A percentile compares a stretch with the other conserved stretches of the same genome.
Conservation (phyloP, 176 grass and related monocot species). For the Rhynchospora tenuis region DNA sequence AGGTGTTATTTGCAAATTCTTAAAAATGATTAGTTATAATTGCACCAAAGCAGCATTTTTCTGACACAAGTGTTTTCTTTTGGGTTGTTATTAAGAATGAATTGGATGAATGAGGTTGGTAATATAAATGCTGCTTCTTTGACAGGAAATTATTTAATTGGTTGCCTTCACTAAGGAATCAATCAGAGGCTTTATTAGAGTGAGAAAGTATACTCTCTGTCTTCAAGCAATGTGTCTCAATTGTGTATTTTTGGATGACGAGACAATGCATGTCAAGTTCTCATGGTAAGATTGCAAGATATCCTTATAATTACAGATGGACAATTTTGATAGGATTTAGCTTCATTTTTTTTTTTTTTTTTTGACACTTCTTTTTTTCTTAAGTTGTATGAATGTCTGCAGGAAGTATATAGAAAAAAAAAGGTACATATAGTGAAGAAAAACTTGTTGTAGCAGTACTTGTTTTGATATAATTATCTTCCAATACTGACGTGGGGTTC, state of each 20-base stretch:
- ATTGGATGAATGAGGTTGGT: background rate
- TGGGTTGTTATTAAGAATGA: background rate
- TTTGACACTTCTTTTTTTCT: background rate
- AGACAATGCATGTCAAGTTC: background rate
- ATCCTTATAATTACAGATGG: background rate
- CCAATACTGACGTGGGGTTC: background rate
- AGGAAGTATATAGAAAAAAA: constrained; percentile 9
- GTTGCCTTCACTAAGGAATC: background rate
- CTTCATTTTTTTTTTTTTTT: background rate
- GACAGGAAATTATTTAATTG: constrained; percentile 1
- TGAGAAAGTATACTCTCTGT: background rate
- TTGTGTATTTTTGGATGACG: constrained; percentile 8
- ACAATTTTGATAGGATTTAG: constrained; percentile 3
- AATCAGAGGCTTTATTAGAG: background rate
- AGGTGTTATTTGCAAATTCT: background rate
- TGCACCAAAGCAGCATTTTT: background rate
- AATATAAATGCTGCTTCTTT: background rate
- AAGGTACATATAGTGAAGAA: background rate
- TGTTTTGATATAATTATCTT: background rate
- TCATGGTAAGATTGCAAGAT: background rate
- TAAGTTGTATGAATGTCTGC: background rate
- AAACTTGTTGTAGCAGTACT: background rate
- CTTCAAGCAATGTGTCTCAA: background rate
- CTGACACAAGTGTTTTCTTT: background rate
- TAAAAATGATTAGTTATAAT: background rate